Conservation (phyloP, 805 yeast genomes). For the Wickerhamiella qilinensis region DNA sequence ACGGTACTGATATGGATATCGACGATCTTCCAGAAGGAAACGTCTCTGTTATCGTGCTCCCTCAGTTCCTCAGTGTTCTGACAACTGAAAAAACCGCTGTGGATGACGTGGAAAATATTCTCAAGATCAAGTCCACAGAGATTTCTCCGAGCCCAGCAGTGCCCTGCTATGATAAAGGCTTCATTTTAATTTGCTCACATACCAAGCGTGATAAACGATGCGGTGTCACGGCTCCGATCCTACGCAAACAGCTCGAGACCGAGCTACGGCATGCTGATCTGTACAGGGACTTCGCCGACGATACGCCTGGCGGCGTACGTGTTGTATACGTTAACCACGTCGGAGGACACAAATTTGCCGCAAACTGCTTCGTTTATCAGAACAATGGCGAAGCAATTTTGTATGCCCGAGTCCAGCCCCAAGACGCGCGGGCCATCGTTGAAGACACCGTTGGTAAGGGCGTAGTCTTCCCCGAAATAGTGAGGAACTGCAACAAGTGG, state of each 20-base stretch:
- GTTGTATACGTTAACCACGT: conserved; percentile 69
- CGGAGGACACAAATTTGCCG: conserved; percentile 93
- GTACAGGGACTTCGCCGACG: conserved; percentile 63
- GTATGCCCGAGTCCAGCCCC: conserved; percentile 77
- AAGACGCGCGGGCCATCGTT: conserved; percentile 53
- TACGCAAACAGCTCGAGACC: conserved; percentile 63
- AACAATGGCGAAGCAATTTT: conserved; percentile 65
- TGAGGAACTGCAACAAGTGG: conserved; percentile 32
- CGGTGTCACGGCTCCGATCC: conserved; percentile 83
- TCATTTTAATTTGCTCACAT: conserved; percentile 73
- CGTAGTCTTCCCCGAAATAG: conserved; percentile 52
- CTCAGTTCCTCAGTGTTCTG: conserved; percentile 21
- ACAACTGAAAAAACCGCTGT: conserved; percentile 15
- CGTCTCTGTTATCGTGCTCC: conserved; percentile 13
- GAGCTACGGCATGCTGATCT: conserved; percentile 56
- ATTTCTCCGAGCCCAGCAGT: conserved; percentile 6
- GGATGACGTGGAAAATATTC: conserved; percentile 9
- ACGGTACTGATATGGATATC: conserved; percentile 15
- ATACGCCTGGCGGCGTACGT: conserved; percentile 54
- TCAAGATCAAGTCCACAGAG: conserved; percentile 8
- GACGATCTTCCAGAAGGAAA: conserved; percentile 5
- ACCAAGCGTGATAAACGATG: conserved; percentile 82
- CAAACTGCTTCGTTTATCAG: conserved; percentile 67
- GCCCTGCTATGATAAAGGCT: conserved; percentile 24
- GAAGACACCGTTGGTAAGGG: conserved; percentile 59